Base-by-base conservation (phyloP, 805 yeast species). In the Schizosaccharomyces cryophilus region DNA sequence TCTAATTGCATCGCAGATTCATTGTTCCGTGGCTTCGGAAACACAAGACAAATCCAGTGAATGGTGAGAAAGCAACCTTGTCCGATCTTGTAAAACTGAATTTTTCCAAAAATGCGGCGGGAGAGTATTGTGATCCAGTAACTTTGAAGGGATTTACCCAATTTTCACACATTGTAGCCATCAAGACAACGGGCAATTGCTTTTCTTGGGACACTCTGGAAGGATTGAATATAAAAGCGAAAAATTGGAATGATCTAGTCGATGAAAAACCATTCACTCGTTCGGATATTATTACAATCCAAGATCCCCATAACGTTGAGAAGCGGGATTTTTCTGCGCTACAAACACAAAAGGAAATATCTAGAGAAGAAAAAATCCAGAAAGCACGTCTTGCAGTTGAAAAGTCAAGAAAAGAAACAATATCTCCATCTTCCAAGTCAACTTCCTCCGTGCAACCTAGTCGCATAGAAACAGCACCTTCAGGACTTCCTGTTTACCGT, bases 41-140 rank as follows among this genome's bases (percentile, higher is more conserved):
- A 60, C 66, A 65, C 42, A 60, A 64, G 0, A 65, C 62, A 30
- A 66, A 69, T 63, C 73, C 73, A 9, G 69, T 70, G 4, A 69
- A 63, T 1, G 68, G 69, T 5, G 69, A 66, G 58, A 62, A 65
- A 5, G 47, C 69, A 60, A 60, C 61, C 15, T 31, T 58, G 19
- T 66, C 63, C 31, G 61, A 62, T 24, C 63, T 71, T 48, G 63
- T 68, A 19, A 63, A 66, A 60, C 64, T 71, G 56, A 61, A 64
- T 19, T 63, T 70, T 40, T 60, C 64, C 2, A 63, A 62, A 54
- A 67, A 70, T 51, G 63, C 60, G 1, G 64, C 62, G 5, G 67
- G 67, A 5, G 61, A 62, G 29, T 67, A 65, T 42, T 66, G 69
- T 47, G 73, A 71, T 63, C 73, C 73, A 4, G 71, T 71, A 24